Base-by-base conservation (phyloP, 257 asterid species). In the Catharanthus roseus region DNA sequence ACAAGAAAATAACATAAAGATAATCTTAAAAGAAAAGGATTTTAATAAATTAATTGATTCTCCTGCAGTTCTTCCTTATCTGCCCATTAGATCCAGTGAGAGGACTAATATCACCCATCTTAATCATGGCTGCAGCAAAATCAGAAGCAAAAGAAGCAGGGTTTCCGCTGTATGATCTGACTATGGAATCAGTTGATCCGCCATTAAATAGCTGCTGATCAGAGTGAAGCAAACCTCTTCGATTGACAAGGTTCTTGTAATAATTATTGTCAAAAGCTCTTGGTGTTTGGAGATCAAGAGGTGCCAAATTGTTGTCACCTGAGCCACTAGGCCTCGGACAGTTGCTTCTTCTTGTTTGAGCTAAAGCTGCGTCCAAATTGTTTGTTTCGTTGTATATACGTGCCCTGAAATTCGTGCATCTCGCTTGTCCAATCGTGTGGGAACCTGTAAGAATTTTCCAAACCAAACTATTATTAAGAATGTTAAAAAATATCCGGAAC, bases 381-480 rank as follows among this genome's bases (percentile, higher is more conserved):
- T n/a, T 89, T 45, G 86, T 83, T 36, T 91, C 96, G 70, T 89
- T 91, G 90, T 91, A 91, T 44, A 91, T 78, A 1, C 96, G 86
- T 1, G 91, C 85, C 50, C 97, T 80, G 81, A 93, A 93, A 69
- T 63, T 85, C 0, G 95, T 91, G 86, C 99, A 93, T 67, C 96
- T 79, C 45, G 97, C 96, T 65, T 79, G 91, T 36, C 97, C 99
- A 9, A 93, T 89, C 1, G 97, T 91, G 90, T 93, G 99, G 6
- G 96, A 68, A 23, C 97, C 97, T 90, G 73, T 12, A 47, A 51
- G 3, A 3, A 3, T 67, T 19, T 10, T 28, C 19, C 34, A 64
- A 26, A 38, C 51, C 26, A 49, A 72, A 12, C 8, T 31, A 11
- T n/a, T 8, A 38, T 38, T 57, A n/a, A 28, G 36, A 28, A 67